phyloP scores from a whole-genome alignment of 768 basidiomycete species.

The Tulasnella sp. region DNA sequence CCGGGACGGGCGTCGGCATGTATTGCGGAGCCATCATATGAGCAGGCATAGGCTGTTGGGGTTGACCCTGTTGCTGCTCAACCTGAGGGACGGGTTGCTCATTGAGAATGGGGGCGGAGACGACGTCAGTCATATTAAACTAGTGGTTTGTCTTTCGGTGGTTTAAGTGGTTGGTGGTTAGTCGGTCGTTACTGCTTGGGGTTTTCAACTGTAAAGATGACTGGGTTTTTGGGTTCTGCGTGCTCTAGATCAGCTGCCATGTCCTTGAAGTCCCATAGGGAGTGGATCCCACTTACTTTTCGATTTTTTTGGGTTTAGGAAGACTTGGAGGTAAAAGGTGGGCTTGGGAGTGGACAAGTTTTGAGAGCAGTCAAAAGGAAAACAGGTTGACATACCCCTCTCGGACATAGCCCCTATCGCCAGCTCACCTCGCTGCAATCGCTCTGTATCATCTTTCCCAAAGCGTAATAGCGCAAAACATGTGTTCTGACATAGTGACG shows the following conservation, averaged over 20 bases:
- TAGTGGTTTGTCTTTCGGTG: conserved; percentile 1
- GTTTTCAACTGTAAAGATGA: conserved; percentile 51
- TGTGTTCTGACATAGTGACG: too few relatives aligned
- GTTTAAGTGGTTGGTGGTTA: conserved; percentile 15
- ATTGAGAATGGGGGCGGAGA: conserved; percentile 35
- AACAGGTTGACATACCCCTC: too few relatives aligned
- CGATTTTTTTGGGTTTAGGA: conserved; percentile 38
- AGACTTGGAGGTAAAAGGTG: too few relatives aligned
- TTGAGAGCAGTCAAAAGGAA: too few relatives aligned
- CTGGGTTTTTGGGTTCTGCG: conserved; percentile 15
- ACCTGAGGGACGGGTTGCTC: conserved; percentile 26
- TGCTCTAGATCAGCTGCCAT: background rate
- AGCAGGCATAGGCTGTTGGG: background rate
- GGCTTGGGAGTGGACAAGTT: too few relatives aligned
- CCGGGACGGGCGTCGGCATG: conserved; percentile 38
- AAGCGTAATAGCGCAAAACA: too few relatives aligned
- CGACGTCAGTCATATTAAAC: conserved; percentile 37
- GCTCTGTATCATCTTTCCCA: too few relatives aligned
- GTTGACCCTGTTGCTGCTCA: conserved; percentile 17
- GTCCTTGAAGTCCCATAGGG: background rate
- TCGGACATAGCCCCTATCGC: too few relatives aligned
- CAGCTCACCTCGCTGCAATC: too few relatives aligned
- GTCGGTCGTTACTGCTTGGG: conserved; percentile 88
- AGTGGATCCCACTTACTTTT: conserved; percentile 57
- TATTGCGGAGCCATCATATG: conserved; percentile 46